Evolutionary conservation across 495 filamentous ascomycete species (phyloP).

Genomic region (Elasticomyces elasticus): DNA sequence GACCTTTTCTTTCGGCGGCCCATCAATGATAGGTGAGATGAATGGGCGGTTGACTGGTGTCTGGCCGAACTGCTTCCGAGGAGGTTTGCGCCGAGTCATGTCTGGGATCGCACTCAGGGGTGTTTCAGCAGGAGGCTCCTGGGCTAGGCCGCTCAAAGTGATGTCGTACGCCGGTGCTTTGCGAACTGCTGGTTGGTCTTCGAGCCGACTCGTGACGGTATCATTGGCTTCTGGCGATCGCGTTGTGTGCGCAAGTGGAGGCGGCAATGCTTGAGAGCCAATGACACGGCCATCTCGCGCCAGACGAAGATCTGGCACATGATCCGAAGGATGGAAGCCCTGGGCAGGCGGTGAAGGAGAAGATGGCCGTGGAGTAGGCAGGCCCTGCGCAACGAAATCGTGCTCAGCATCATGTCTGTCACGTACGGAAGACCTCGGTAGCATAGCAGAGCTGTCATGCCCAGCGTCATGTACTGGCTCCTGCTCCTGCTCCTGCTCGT

Average conservation of each 20-base stretch:
- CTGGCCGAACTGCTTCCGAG: constrained; percentile 14
- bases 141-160: neutral
- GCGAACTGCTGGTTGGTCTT: neutral
- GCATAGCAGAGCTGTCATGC: neutral
- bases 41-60: constrained; percentile 30
- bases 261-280: constrained; percentile 1
- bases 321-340: constrained; percentile 7
- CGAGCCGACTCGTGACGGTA: neutral
- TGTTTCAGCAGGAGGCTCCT: constrained; percentile 11
- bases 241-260: neutral
- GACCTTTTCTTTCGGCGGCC: constrained; percentile 12
- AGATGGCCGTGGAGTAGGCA: constrained; percentile 21
- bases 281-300: constrained; percentile 13
- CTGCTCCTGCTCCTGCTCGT: neutral
- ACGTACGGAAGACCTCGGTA: neutral
- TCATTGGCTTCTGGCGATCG: neutral
- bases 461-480: neutral
- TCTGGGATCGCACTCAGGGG: constrained; percentile 25
- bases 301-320: constrained; percentile 5
- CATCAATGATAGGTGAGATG: constrained; percentile 28
- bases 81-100: neutral
- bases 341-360: constrained; percentile 6
- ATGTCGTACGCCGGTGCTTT: neutral
- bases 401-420: neutral
- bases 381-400: neutral